Percentiles rank a stretch among this genome's conserved stretches.
Conservation (phyloP, 805 yeast species). For the Blastobotrys muscicola region DNA sequence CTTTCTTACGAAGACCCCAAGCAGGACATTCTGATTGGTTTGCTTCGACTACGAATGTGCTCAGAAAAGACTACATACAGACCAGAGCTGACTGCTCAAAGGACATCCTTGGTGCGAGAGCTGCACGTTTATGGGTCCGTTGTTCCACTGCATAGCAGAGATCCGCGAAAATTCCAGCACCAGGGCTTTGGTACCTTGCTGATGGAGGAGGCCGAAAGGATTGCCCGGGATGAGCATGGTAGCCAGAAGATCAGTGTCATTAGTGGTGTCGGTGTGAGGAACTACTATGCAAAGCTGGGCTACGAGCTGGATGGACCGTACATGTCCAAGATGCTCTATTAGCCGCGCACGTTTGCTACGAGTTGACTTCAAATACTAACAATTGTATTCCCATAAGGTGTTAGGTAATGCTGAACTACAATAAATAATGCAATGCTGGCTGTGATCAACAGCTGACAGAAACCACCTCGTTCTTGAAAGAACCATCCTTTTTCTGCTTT, state of each 20-base stretch:
- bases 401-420: neutral
- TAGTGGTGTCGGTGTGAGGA: conserved; percentile 95
- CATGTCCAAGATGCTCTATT: conserved; percentile 64
- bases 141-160: conserved; percentile 91
- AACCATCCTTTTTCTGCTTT: conserved; percentile 18
- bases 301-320: conserved; percentile 91
- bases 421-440: neutral
- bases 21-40: conserved; percentile 89
- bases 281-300: conserved; percentile 87
- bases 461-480: conserved; percentile 21
- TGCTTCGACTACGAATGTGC: conserved; percentile 79
- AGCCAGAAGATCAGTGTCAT: conserved; percentile 86
- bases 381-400: neutral
- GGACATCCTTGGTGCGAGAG: conserved; percentile 91
- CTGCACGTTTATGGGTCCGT: conserved; percentile 96
- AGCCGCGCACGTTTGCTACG: neutral
- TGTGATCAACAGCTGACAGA: conserved; percentile 20
- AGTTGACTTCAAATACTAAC: neutral
- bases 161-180: conserved; percentile 96
- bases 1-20: conserved; percentile 93
- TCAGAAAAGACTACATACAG: conserved; percentile 83
- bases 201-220: conserved; percentile 98
- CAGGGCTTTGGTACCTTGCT: conserved; percentile 96
- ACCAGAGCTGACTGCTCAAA: conserved; percentile 75
- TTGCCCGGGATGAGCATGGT: conserved; percentile 92